These are phyloP conservation scores for Cercospora janseana DNA, from an alignment of 2,329 filamentous ascomycete species.

Conservation along the genomic window DNA sequence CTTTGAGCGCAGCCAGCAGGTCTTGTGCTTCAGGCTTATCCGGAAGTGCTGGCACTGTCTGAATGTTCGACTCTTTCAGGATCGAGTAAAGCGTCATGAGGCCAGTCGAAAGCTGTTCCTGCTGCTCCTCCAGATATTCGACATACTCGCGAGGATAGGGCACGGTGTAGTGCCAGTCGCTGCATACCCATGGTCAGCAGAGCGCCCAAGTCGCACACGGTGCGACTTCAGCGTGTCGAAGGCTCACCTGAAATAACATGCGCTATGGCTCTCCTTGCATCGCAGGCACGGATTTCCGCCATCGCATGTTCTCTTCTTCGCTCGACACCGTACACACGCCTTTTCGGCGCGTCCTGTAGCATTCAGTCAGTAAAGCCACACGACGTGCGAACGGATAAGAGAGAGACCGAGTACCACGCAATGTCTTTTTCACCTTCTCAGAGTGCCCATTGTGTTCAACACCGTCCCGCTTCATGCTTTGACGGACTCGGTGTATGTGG, in stretches of 20 bases:
- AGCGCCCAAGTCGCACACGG: background rate
- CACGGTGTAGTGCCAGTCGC: conserved; percentile 28
- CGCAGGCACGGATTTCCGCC: conserved; percentile 24
- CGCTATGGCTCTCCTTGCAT: conserved; percentile 26
- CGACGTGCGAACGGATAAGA: background rate
- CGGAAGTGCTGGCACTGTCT: conserved; percentile 22
- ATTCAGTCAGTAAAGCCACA: background rate
- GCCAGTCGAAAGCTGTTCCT: conserved; percentile 24
- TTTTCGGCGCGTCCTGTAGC: conserved; percentile 21
- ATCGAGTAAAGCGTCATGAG: conserved; percentile 24
- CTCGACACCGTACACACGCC: conserved; percentile 27
- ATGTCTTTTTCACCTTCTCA: conserved; percentile 26
- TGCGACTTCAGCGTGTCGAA: background rate
- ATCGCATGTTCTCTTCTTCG: conserved; percentile 28
- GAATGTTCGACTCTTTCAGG: conserved; percentile 26
- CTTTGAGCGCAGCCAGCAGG: conserved; percentile 20
- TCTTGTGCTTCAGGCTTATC: conserved; percentile 25
- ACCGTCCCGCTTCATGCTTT: conserved; percentile 21
- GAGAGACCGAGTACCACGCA: conserved; percentile 10
- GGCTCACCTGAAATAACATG: conserved; percentile 28
- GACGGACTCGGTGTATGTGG: background rate
- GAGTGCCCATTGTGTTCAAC: conserved; percentile 19
- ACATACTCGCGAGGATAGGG: conserved; percentile 27
- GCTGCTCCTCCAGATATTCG: conserved; percentile 26
- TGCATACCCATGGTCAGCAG: background rate